These are phyloP conservation scores for Apiospora sp. DNA, from an alignment of 2,329 filamentous ascomycete genomes.

Conservation along the genomic window DNA sequence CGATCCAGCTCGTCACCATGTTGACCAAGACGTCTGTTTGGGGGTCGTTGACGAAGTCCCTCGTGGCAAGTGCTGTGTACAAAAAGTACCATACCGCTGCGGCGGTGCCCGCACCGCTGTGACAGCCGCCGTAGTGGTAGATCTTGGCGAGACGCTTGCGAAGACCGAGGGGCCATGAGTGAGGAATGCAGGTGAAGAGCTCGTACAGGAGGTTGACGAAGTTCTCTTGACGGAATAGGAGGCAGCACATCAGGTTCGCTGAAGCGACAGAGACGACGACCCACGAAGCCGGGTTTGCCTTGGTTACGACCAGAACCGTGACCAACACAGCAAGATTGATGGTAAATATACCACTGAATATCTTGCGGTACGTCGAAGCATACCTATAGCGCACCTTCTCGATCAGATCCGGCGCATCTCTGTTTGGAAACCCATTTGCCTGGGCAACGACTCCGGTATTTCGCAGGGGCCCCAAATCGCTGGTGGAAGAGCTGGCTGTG, in stretches of 20 bases:
- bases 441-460: not conserved
- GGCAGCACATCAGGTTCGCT: conserved; percentile 15
- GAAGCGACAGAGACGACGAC: conserved; percentile 5
- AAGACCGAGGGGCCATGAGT: conserved; percentile 52
- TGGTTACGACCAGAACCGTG: not conserved
- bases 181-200: conserved; percentile 50
- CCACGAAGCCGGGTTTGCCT: not conserved
- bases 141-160: conserved; percentile 56
- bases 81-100: conserved; percentile 55
- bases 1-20: conserved; percentile 54
- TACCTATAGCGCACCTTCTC: not conserved
- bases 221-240: conserved; percentile 45
- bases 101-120: conserved; percentile 58
- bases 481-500: not conserved
- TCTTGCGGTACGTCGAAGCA: conserved; percentile 16
- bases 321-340: conserved; percentile 6
- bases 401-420: not conserved
- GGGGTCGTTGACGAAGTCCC: conserved; percentile 3
- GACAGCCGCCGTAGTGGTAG: conserved; percentile 61
- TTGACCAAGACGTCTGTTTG: conserved; percentile 1
- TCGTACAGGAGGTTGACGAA: conserved; percentile 56
- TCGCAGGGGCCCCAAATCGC: not conserved
- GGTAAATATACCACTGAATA: conserved; percentile 2
- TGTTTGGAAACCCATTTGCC: not conserved
- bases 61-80: conserved; percentile 31